Evolutionary conservation across 768 basidiomycete genomes (phyloP), one percentile per base, ranked within the genome.

Genomic region (Leccinellum luteum): DNA sequence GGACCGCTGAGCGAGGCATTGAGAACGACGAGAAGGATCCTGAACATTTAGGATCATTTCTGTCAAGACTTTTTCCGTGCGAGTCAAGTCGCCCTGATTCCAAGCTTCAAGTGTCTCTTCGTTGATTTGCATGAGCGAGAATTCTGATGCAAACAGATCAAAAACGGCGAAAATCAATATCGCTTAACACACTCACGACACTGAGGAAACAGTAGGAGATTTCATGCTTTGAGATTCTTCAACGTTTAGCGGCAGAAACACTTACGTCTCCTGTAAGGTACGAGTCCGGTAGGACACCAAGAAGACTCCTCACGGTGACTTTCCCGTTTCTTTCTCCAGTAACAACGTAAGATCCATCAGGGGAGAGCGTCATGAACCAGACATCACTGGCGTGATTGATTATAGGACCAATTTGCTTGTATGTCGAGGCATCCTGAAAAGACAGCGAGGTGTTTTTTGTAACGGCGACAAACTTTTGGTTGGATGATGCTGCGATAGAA

Each of bases 231-330:
- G 19, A 47, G 43, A 19, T 15, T 34, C 8, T 2, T 10, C 32
- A 28, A 15, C 0, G 8, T 23, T 41, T 0, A 4, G 0, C 1
- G 15, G 10, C 4, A 1, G 4, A 23, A 19, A 0, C 19, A 28
- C 59, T 38, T 12, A 60, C 58, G 12, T 51, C 14, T 4, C 21
- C 17, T 14, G 47, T 12, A 2, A 44, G 8, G 32, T 61, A 61
- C 5, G 41, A 52, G 3, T 1, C 1, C 0, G 43, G 56, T 28
- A 62, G 45, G 7, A 58, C 32, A 7, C 27, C 30, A 27, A 6
- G 23, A 6, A 58, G 49, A 23, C 8, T 23, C 3, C 45, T 23
- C 0, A 63, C 1, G 8, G 23, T 53, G 0, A 57, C 6, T 19
- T 21, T 47, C 14, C 60, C 60, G 2, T 43, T 41, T 3, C 1